Conservation (phyloP, 148 eudicot genomes). For the Rhododendron williamsianum region DNA sequence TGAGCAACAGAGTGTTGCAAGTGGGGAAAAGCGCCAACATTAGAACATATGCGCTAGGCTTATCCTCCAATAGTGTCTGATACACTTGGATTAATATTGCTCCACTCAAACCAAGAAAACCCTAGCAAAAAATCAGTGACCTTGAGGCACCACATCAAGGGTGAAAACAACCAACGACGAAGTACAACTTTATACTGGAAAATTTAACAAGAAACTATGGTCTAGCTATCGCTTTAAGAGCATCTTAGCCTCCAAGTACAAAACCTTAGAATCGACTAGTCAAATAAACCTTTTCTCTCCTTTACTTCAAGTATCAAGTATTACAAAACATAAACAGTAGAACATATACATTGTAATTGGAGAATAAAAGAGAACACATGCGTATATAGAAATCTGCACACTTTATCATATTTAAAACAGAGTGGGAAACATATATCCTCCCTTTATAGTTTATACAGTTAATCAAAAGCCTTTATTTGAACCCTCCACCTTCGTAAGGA, state of each 20-base stretch:
- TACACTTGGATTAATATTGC: slow-evolving; percentile 70
- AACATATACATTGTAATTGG: not conserved
- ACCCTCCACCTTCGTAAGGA: not conserved
- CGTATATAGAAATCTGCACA: not conserved
- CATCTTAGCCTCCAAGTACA: not conserved
- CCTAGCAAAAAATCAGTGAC: slow-evolving; percentile 25
- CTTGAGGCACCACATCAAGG: slow-evolving; percentile 5
- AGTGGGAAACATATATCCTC: not conserved
- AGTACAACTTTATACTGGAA: not conserved
- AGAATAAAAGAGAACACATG: not conserved
- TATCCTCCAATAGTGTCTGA: slow-evolving; percentile 44
- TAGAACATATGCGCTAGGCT: slow-evolving; percentile 46
- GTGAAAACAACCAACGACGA: not conserved
- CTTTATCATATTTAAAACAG: not conserved
- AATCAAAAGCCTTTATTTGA: not conserved
- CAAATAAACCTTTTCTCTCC: not conserved
- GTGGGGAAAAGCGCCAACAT: slow-evolving; percentile 57
- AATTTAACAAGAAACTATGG: not conserved
- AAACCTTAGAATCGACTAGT: not conserved
- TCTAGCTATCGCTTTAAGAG: not conserved
- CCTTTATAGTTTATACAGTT: not conserved
- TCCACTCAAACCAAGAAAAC: slow-evolving; percentile 76
- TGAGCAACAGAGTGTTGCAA: slow-evolving; percentile 44
- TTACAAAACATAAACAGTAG: not conserved
- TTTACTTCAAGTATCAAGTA: not conserved